phyloP scores from a whole-genome alignment of 139 green algal species.

The Nannochloris sp. region DNA sequence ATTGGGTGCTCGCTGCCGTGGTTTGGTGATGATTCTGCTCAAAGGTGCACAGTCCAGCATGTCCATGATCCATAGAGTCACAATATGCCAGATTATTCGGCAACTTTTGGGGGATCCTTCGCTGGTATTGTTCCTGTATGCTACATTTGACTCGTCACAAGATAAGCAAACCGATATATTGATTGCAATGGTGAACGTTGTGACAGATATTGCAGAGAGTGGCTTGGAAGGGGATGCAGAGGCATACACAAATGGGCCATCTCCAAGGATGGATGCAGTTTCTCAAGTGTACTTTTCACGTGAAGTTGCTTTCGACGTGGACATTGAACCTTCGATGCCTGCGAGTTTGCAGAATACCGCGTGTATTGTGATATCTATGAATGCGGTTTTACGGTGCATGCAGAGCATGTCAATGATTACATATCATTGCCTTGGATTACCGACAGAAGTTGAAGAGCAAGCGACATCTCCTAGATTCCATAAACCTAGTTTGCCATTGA shows the following conservation, averaged over 20 bases:
- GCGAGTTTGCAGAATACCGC: not conserved
- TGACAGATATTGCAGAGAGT: constrained; percentile 27
- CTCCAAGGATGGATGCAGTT: constrained; percentile 1
- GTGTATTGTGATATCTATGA: constrained; percentile 34
- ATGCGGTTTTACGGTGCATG: constrained; percentile 48
- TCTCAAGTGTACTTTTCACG: not conserved
- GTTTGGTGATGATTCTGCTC: constrained; percentile 43
- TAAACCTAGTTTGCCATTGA: not conserved
- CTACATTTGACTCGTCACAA: constrained; percentile 32
- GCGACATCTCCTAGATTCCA: not conserved
- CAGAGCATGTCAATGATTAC: constrained; percentile 2
- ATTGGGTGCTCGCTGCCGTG: constrained; percentile 19
- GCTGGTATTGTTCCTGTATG: constrained; percentile 40
- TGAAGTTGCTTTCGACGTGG: not conserved
- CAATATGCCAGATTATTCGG: constrained; percentile 37
- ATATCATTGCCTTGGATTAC: not conserved
- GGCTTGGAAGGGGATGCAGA: constrained; percentile 2
- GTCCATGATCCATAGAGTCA: constrained; percentile 34
- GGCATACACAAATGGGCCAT: constrained; percentile 8
- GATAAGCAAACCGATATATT: constrained; percentile 37
- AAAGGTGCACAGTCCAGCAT: constrained; percentile 11
- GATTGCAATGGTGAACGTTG: constrained; percentile 19
- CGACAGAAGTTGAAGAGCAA: not conserved
- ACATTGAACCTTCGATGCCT: not conserved
- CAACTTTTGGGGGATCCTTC: constrained; percentile 31